Base-by-base conservation (phyloP, 208 protist genomes). In the Herpetomonas tarakana region DNA sequence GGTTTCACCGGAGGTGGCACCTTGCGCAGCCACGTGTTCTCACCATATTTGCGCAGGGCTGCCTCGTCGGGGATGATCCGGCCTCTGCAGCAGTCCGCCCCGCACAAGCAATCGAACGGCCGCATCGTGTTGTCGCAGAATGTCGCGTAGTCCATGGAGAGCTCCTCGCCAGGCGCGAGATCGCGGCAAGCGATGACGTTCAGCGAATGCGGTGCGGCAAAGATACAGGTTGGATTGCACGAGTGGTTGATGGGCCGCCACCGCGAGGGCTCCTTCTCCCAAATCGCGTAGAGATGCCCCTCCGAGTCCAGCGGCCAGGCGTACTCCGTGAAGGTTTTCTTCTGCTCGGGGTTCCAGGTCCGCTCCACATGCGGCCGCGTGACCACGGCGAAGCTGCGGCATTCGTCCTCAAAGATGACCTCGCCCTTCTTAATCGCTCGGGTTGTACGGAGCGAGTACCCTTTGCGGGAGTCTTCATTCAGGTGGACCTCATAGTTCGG, bases 111-210 rank as follows among this genome's bases (percentile, higher is more conserved):
- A n/a, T 74, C 30, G 66, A 94, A 94, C 2, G 83, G 79, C 53
- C 90, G 89, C 88, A 94, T 94, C 27, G 84, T 90, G 24, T 70
- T 61, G 49, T 94, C 89, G 67, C 90, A 96, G 59, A 96, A 96
- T 0, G 90, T 96, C 24, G 81, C 83, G 62, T 96, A 96, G 68
- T 96, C 86, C 73, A 93, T 92, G 52, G 79, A 92, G 7, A 96
- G 56, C 52, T 90, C 83, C 53, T 96, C 90, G 0, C 82, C 86
- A 9, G 60, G 65, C 0, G 67, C 71, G 38, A 96, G 88, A 28
- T 80, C 61, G 25, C 83, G 78, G 12, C 75, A 39, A 4, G 90
- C 90, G 35, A 91, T 78, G 14, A 96, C 83, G 68, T 96, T 92
- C n/a, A 96, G 71, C 22, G 86, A 93, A 61, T 93, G 83, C 18